phyloP scores from a whole-genome alignment of 441 rosid genomes.

The Aquilaria agallochum region DNA sequence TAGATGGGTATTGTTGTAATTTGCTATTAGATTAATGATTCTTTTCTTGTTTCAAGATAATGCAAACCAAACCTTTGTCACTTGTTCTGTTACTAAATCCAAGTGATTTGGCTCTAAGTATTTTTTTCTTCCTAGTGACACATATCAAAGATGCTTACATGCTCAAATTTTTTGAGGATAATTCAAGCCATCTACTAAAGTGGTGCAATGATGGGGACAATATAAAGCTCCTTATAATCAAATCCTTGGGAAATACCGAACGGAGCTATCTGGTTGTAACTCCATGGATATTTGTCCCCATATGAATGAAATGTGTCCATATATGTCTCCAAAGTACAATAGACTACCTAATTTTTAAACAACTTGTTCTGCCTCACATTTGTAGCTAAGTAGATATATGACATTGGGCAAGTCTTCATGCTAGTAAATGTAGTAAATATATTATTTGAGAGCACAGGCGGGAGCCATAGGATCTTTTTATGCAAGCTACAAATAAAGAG shows the following conservation, averaged over 20 bases:
- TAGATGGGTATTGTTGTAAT: background rate
- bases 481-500: no score
- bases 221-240: slow-evolving; percentile 90
- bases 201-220: slow-evolving; percentile 92
- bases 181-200: slow-evolving; percentile 73
- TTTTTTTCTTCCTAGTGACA: slow-evolving; percentile 14
- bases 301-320: slow-evolving; percentile 94
- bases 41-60: background rate
- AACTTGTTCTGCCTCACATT: background rate
- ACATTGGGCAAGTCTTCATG: no score
- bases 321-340: slow-evolving; percentile 80
- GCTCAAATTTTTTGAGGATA: slow-evolving; percentile 73
- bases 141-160: slow-evolving; percentile 95
- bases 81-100: no score
- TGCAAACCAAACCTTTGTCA: no score
- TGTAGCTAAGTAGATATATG: no score
- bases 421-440: no score
- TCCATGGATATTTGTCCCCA: slow-evolving; percentile 77
- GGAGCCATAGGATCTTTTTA: no score
- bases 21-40: no score
- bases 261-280: slow-evolving; percentile 91
- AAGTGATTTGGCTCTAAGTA: no score
- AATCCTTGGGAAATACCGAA: slow-evolving; percentile 82
- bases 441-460: no score
- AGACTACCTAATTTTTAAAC: slow-evolving; percentile 63